Evolutionary conservation across 306 rosid genomes (phyloP), one percentile per base, ranked within the genome.

Genomic region (Albizia julibrissin): DNA sequence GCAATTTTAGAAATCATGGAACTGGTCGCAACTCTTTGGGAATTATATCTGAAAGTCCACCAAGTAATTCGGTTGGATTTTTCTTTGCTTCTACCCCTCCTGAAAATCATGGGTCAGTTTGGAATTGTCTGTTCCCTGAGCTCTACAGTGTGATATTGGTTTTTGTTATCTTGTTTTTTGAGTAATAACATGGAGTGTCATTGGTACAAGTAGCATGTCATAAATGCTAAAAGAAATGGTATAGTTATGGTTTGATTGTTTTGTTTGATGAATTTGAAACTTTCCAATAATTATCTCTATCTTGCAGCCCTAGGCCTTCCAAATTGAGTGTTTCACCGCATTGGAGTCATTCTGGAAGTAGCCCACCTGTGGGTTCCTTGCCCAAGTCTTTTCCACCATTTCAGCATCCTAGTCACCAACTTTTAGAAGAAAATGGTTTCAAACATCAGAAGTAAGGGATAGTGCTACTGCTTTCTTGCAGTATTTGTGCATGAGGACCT

Each of bases 361-460:
- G 99, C 88, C 97, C 99, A 42, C 97, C 98, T 1, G 97, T 95
- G 75, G 99, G 98, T 84, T 95, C 99, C 65, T 69, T 91, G 88
- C 99, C 99, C n/a, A 95, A 93, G 84, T 89, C 99, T 47, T 89
- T 93, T 88, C 99, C 98, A 39, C 92, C 89, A 4, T 93, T 95
- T 87, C 98, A 95, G 97, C 99, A 95, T 86, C 98, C 99, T 70
- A 95, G 99, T 70, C 99, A 95, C 80, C 98, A 90, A 89, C 99
- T 95, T 80, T 85, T 93, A 79, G 97, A 92, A 89, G 98, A 95
- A 90, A 95, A 92, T 82, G 99, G 97, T 80, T 95, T 91, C 86
- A 91, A 91, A 88, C 98, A 95, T 69, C 99, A 95, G 77, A 95
- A 91, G 99, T 95, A 85, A 89, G 97, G 83, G 72, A 71, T 76